Percentiles rank a stretch among this genome's conserved stretches.
Conservation (phyloP, 176 grass and related monocot genomes). For the Tillandsia leiboldiana region DNA sequence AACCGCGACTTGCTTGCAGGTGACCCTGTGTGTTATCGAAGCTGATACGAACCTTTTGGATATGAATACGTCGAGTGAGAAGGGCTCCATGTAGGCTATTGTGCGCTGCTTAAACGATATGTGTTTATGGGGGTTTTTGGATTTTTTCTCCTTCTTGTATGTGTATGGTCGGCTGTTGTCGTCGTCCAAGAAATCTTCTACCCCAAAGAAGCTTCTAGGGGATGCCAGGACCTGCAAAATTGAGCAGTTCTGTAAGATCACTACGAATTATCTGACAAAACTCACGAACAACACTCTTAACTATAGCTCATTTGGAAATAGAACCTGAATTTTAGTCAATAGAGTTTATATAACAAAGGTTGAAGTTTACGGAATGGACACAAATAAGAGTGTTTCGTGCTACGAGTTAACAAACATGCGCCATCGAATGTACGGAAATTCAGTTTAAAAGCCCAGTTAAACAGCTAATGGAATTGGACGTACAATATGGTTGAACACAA, state of each 20-base stretch:
- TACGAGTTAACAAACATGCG: too few species aligned
- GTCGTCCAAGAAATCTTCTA: constrained; percentile 82
- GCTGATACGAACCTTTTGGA: constrained; percentile 87
- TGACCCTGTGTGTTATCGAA: constrained; percentile 66
- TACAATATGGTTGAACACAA: too few species aligned
- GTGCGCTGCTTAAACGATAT: constrained; percentile 91
- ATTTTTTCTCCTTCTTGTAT: constrained; percentile 90
- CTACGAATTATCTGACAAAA: neutral
- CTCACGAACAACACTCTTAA: neutral
- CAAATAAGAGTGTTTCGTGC: too few species aligned
- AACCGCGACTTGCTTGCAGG: constrained; percentile 79
- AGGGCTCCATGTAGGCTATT: constrained; percentile 80
- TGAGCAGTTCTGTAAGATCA: neutral
- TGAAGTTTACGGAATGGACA: too few species aligned
- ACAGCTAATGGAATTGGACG: too few species aligned
- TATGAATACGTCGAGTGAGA: constrained; percentile 81
- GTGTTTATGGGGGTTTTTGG: constrained; percentile 83
- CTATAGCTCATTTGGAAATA: neutral
- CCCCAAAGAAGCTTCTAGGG: constrained; percentile 82
- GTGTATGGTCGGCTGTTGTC: constrained; percentile 88
- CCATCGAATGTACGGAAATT: too few species aligned
- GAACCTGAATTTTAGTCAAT: too few species aligned
- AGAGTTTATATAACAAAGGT: too few species aligned
- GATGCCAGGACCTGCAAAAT: constrained; percentile 37
- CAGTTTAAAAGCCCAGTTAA: too few species aligned